phyloP scores from a whole-genome alignment of 495 filamentous ascomycete genomes.

The Xylaria intraflava region DNA sequence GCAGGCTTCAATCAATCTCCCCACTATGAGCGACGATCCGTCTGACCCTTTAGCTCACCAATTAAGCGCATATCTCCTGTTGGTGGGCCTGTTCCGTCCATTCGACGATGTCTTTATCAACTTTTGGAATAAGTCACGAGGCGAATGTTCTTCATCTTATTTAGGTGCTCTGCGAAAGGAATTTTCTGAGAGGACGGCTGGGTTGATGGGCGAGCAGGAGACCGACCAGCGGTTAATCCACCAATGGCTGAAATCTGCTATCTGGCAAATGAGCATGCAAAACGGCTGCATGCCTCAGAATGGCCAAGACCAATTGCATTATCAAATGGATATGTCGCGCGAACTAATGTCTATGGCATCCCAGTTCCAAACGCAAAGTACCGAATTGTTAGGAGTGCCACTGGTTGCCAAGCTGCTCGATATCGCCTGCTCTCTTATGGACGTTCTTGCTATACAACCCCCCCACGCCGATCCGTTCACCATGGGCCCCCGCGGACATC shows the following conservation, averaged over 20 bases:
- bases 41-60: conserved; percentile 45
- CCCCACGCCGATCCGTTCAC: conserved; percentile 53
- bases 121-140: conserved; percentile 65
- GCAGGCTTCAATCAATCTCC: conserved; percentile 55
- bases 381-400: conserved; percentile 19
- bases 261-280: conserved; percentile 61
- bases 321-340: conserved; percentile 63
- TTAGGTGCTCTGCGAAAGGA: conserved; percentile 58
- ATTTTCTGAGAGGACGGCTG: conserved; percentile 56
- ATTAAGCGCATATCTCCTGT: conserved; percentile 56
- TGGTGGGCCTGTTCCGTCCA: conserved; percentile 61
- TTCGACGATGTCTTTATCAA: conserved; percentile 66
- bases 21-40: conserved; percentile 57
- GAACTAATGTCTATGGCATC: conserved; percentile 60
- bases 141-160: conserved; percentile 51
- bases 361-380: conserved; percentile 44
- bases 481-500: conserved; percentile 62
- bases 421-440: conserved; percentile 63
- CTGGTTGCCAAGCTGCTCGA: conserved; percentile 73
- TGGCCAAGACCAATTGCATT: conserved; percentile 55
- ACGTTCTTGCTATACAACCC: conserved; percentile 62
- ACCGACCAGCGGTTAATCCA: conserved; percentile 66
- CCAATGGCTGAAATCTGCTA: conserved; percentile 76
- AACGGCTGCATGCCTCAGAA: conserved; percentile 41
- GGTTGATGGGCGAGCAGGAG: conserved; percentile 57